phyloP scores from a whole-genome alignment of 2,329 filamentous ascomycete species.

The Neofusicoccum kwambonambiense region DNA sequence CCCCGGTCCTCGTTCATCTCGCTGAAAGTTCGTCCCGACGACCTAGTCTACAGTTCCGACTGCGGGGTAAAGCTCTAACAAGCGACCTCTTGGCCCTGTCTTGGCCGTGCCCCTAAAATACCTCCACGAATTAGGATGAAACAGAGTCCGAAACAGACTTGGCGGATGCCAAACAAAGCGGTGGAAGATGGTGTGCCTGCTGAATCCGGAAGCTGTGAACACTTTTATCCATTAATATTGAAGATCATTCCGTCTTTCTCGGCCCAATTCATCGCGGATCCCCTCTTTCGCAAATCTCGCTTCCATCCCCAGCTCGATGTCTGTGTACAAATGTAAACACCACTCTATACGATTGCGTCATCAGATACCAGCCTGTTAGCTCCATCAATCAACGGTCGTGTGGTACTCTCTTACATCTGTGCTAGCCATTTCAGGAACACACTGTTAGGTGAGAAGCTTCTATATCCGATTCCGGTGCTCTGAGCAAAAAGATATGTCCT shows the following conservation, averaged over 20 bases:
- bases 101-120: slow-evolving; percentile 2
- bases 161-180: neutral
- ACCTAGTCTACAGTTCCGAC: neutral
- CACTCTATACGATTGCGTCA: too few relatives aligned
- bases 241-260: neutral
- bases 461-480: too few relatives aligned
- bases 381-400: neutral
- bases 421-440: too few relatives aligned
- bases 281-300: neutral
- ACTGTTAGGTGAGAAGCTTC: too few relatives aligned
- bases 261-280: neutral
- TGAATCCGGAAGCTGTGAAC: neutral
- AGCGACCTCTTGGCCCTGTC: neutral
- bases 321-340: neutral
- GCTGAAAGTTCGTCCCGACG: neutral
- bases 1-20: neutral
- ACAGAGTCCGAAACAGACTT: neutral
- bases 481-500: too few relatives aligned
- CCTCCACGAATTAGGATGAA: neutral
- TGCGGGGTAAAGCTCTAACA: slow-evolving; percentile 1
- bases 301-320: neutral
- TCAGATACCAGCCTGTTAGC: neutral
- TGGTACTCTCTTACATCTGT: too few relatives aligned
- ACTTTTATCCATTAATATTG: neutral
- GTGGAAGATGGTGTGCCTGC: neutral